A percentile compares a stretch with the other conserved stretches of the same genome.
Conservation (phyloP, 2,329 filamentous ascomycete species). For the Apiospora sp. region DNA sequence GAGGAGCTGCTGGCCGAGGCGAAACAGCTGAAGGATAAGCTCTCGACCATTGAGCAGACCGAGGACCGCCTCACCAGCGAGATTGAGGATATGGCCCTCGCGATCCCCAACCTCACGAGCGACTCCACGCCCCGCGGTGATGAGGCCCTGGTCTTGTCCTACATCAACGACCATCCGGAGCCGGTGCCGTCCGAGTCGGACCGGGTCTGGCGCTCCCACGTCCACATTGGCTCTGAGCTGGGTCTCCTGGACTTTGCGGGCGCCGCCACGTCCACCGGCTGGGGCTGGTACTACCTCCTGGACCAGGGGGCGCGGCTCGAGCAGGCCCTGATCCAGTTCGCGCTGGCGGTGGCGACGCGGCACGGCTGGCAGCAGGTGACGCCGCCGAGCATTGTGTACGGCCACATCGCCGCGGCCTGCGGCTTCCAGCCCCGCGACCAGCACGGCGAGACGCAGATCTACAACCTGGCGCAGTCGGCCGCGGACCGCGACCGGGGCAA, state of each 20-base stretch:
- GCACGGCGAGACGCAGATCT: conserved; percentile 91
- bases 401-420: conserved; percentile 87
- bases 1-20: conserved; percentile 70
- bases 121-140: conserved; percentile 75
- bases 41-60: conserved; percentile 66
- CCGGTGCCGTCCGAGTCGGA: conserved; percentile 43
- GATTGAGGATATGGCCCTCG: conserved; percentile 77
- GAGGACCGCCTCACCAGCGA: conserved; percentile 68
- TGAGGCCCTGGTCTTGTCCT: conserved; percentile 71
- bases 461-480: conserved; percentile 73
- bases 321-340: conserved; percentile 89
- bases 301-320: conserved; percentile 93
- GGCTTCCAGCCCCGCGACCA: conserved; percentile 94
- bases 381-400: conserved; percentile 91
- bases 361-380: conserved; percentile 82
- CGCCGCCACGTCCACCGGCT: conserved; percentile 84
- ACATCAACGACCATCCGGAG: conserved; percentile 78
- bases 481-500: conserved; percentile 68
- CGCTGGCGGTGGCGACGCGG: conserved; percentile 74
- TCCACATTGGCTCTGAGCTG: conserved; percentile 86
- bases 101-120: conserved; percentile 88
- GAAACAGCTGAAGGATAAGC: conserved; percentile 67
- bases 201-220: conserved; percentile 75
- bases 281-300: conserved; percentile 98
- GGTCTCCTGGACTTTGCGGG: conserved; percentile 88